These are phyloP conservation scores for Saccharomyces pastorianus DNA, from an alignment of 1,139 yeast species.

Conservation along the genomic window DNA sequence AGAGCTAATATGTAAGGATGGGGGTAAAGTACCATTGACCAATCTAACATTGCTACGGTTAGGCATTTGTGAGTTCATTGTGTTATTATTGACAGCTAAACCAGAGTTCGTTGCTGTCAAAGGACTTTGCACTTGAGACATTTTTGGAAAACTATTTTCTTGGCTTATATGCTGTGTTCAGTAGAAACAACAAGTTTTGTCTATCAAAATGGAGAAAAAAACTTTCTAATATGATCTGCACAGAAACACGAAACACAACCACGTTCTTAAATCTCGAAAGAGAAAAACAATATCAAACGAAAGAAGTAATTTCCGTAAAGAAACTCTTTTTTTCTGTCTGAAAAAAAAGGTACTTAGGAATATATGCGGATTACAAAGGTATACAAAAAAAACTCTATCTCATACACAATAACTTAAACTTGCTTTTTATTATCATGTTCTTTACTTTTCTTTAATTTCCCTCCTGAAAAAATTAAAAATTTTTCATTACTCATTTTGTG, in stretches of 20 bases:
- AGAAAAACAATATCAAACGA: background rate
- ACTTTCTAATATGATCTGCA: background rate
- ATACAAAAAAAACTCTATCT: background rate
- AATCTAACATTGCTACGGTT: conserved; percentile 4
- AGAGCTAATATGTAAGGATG: background rate
- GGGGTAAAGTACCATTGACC: conserved; percentile 3
- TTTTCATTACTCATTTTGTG: background rate
- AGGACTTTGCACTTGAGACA: background rate
- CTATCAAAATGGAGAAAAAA: background rate
- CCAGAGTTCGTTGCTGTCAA: background rate
- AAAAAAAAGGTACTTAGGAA: background rate
- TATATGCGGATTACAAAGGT: background rate
- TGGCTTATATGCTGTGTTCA: background rate
- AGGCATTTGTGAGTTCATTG: conserved; percentile 2
- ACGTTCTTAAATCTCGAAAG: background rate
- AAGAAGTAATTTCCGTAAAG: background rate
- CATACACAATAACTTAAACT: background rate
- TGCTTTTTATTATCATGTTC: background rate
- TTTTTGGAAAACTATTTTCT: background rate
- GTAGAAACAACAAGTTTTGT: background rate
- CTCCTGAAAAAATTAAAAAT: background rate
- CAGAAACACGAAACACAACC: background rate
- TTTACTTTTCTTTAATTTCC: background rate
- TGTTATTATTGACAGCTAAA: conserved; percentile 3
- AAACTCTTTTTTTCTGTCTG: background rate